Evolutionary conservation across 2,329 filamentous ascomycete genomes (phyloP).

Genomic region (Hypoxylon sp.): DNA sequence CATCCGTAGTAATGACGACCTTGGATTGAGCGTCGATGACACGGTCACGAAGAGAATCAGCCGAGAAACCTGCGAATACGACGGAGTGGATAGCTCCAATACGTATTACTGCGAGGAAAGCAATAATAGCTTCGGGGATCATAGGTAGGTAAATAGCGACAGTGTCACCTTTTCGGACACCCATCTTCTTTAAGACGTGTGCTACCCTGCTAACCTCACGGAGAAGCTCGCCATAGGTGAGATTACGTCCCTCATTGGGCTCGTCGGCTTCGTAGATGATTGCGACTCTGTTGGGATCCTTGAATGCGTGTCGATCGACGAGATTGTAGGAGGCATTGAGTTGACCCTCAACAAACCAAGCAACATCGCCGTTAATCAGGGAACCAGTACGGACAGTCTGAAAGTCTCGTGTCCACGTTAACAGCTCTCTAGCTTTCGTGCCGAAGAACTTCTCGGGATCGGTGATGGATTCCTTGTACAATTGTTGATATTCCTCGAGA

Average conservation of each 20-base stretch:
- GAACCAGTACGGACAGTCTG: constrained; percentile 86
- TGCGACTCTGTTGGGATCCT: constrained; percentile 91
- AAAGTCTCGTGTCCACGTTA: constrained; percentile 93
- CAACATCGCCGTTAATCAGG: constrained; percentile 83
- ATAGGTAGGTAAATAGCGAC: constrained; percentile 98
- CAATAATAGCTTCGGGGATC: constrained; percentile 95
- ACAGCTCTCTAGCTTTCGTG: constrained; percentile 84
- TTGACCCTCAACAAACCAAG: constrained; percentile 95
- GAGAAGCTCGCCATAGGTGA: constrained; percentile 94
- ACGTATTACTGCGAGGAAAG: constrained; percentile 90
- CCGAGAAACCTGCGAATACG: constrained; percentile 97
- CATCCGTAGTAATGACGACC: constrained; percentile 96
- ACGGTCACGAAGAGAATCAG: constrained; percentile 94
- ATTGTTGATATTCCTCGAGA: constrained; percentile 75
- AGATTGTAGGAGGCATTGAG: constrained; percentile 98
- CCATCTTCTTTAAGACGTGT: constrained; percentile 92
- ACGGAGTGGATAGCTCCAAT: constrained; percentile 98
- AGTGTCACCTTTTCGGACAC: constrained; percentile 96
- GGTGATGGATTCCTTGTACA: constrained; percentile 89
- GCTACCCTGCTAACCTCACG: constrained; percentile 91
- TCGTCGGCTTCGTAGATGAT: constrained; percentile 99
- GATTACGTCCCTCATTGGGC: constrained; percentile 84
- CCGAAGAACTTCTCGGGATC: constrained; percentile 93
- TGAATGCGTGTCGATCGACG: constrained; percentile 95
- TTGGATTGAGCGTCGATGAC: constrained; percentile 91